Conservation (phyloP, 208 protist species). For the Crithidia acanthocephali region DNA sequence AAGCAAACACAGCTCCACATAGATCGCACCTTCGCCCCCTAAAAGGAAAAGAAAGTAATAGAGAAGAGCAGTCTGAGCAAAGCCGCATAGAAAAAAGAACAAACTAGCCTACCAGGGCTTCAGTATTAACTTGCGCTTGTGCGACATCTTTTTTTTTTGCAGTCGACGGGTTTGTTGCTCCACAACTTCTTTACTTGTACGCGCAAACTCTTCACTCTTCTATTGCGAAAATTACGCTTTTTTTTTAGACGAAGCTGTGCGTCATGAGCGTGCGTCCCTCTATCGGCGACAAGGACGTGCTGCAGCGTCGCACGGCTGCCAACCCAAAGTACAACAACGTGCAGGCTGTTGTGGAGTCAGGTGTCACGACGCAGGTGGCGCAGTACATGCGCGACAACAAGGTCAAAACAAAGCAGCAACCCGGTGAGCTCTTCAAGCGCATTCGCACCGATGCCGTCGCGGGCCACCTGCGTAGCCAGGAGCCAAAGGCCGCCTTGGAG, state of each 20-base stretch:
- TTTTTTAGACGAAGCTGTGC: not conserved
- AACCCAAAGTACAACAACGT: slow-evolving; percentile 74
- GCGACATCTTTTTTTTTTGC: no score
- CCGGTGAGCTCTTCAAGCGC: slow-evolving; percentile 82
- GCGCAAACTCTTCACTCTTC: not conserved
- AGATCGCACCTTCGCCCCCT: no score
- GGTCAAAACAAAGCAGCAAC: slow-evolving; percentile 49
- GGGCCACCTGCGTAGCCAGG: slow-evolving; percentile 40
- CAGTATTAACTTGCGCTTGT: no score
- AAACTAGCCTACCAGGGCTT: no score
- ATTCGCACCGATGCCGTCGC: slow-evolving; percentile 55
- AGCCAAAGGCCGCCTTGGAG: slow-evolving; percentile 32
- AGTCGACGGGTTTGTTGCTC: no score
- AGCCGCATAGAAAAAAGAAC: no score
- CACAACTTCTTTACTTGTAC: not conserved
- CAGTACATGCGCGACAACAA: slow-evolving; percentile 57
- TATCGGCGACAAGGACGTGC: slow-evolving; percentile 80
- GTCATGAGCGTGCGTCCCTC: slow-evolving; percentile 59
- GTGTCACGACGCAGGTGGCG: slow-evolving; percentile 76
- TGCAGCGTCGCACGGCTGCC: slow-evolving; percentile 39
- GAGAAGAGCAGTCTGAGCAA: no score
- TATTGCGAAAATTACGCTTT: not conserved
- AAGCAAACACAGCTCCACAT: no score
- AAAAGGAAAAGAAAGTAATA: no score
- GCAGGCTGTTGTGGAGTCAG: slow-evolving; percentile 81